Conservation (phyloP, 176 grass and related monocot genomes). For the Tuctoria greenei region DNA sequence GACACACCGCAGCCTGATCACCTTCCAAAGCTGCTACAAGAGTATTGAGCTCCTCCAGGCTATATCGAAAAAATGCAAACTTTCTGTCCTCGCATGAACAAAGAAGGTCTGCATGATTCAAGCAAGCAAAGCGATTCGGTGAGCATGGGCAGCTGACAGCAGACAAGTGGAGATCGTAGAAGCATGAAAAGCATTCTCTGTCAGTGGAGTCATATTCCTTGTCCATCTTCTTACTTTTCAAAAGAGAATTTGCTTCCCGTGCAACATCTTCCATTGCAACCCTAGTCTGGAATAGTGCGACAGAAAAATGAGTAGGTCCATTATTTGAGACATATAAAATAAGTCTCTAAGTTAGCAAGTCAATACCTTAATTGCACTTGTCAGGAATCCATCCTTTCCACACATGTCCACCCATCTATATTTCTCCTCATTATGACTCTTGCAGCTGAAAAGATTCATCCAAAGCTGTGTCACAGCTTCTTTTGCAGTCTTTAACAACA, state of each 20-base stretch:
- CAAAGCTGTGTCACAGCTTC: slow-evolving; percentile 68
- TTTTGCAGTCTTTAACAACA: slow-evolving; percentile 62
- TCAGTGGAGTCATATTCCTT: slow-evolving; percentile 69
- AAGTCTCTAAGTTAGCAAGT: slow-evolving; percentile 16
- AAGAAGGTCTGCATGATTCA: slow-evolving; percentile 63
- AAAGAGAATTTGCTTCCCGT: slow-evolving; percentile 29
- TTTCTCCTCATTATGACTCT: slow-evolving; percentile 3
- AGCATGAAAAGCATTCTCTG: slow-evolving; percentile 87
- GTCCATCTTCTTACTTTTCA: slow-evolving; percentile 57
- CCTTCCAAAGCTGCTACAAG: slow-evolving; percentile 76
- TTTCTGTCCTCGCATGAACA: slow-evolving; percentile 72
- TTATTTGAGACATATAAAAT: slow-evolving; percentile 28
- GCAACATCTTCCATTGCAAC: slow-evolving; percentile 63
- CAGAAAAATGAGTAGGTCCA: slow-evolving; percentile 17
- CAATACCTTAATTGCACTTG: slow-evolving; percentile 68
- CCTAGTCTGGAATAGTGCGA: slow-evolving; percentile 52
- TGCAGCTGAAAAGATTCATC: slow-evolving; percentile 26
- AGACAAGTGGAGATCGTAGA: slow-evolving; percentile 89
- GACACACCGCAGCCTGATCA: slow-evolving; percentile 41
- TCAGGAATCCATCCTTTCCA: slow-evolving; percentile 74
- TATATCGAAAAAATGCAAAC: slow-evolving; percentile 50
- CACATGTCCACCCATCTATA: slow-evolving; percentile 56
- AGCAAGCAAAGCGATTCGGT: slow-evolving; percentile 68
- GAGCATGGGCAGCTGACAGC: slow-evolving; percentile 76
- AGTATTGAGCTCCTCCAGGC: slow-evolving; percentile 64